Evolutionary conservation across 495 filamentous ascomycete species (phyloP).

Genomic region (Neurospora sp.): DNA sequence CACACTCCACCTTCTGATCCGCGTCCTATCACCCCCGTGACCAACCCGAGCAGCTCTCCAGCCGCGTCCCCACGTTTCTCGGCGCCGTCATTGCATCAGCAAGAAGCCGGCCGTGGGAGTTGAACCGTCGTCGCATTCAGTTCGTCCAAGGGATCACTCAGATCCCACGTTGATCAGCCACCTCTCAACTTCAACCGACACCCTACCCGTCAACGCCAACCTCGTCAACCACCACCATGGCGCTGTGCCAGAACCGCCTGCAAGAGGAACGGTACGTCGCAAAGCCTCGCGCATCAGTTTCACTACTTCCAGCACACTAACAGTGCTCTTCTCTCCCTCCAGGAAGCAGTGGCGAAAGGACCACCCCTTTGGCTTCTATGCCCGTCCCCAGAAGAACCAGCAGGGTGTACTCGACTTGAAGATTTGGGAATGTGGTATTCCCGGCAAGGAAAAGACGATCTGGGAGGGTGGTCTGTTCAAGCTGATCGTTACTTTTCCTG

Average conservation of each 20-base stretch:
- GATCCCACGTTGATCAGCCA: constrained; percentile 1
- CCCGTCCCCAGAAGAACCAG: constrained; percentile 69
- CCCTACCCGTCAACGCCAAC: constrained; percentile 1
- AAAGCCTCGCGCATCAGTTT: not conserved
- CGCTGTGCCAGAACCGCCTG: constrained; percentile 78
- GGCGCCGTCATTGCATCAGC: constrained; percentile 5
- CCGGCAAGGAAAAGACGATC: constrained; percentile 88
- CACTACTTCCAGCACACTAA: not conserved
- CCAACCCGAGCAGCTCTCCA: constrained; percentile 4
- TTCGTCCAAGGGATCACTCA: not conserved
- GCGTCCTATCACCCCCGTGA: constrained; percentile 9
- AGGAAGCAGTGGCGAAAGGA: constrained; percentile 97
- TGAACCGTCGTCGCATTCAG: not conserved
- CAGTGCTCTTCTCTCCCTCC: not conserved
- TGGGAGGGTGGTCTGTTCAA: constrained; percentile 98
- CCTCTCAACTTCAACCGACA: constrained; percentile 8
- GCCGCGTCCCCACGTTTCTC: constrained; percentile 13
- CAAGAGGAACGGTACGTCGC: constrained; percentile 74
- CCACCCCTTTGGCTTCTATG: constrained; percentile 96
- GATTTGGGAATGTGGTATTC: constrained; percentile 92
- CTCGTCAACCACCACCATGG: constrained; percentile 45
- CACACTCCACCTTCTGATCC: constrained; percentile 6
- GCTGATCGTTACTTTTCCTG: constrained; percentile 82
- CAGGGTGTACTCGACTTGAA: constrained; percentile 85
- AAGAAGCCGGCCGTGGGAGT: not conserved